phyloP scores from a whole-genome alignment of 1,139 yeast genomes.

The Blastobotrys proliferans region DNA sequence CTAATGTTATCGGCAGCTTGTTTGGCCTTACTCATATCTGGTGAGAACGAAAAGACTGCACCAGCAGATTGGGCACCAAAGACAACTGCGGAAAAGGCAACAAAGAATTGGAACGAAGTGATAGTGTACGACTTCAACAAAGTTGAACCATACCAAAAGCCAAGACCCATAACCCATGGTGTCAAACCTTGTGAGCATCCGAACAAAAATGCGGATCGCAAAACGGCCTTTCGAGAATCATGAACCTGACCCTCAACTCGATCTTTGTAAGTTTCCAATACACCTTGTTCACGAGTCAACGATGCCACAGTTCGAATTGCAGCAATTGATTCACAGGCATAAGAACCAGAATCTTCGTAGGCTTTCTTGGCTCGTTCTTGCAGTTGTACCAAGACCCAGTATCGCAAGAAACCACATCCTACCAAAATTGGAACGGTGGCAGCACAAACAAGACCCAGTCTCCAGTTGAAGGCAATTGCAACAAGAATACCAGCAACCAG shows the following conservation, averaged over 20 bases:
- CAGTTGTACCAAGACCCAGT: constrained; percentile 73
- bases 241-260: constrained; percentile 32
- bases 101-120: constrained; percentile 33
- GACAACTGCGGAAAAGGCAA: constrained; percentile 49
- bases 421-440: constrained; percentile 59
- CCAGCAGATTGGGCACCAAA: constrained; percentile 85
- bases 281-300: constrained; percentile 36
- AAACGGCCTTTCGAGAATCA: constrained; percentile 27
- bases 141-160: constrained; percentile 39
- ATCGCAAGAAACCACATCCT: constrained; percentile 73
- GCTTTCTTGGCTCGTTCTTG: constrained; percentile 45
- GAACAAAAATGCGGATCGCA: constrained; percentile 32
- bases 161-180: constrained; percentile 38
- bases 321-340: constrained; percentile 36
- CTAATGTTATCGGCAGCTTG: constrained; percentile 73
- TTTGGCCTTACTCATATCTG: constrained; percentile 50
- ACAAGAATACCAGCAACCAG: constrained; percentile 69
- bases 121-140: constrained; percentile 29
- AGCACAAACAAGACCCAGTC: constrained; percentile 61
- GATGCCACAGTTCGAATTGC: constrained; percentile 39
- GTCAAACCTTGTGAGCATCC: constrained; percentile 37
- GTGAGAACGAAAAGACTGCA: constrained; percentile 83
- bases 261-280: constrained; percentile 27
- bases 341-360: constrained; percentile 37
- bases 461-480: constrained; percentile 63